Percentiles rank a stretch among this genome's conserved stretches.
Evolutionary conservation across 768 basidiomycete species (phyloP).

Genomic region (Leccinum sublutescens): DNA sequence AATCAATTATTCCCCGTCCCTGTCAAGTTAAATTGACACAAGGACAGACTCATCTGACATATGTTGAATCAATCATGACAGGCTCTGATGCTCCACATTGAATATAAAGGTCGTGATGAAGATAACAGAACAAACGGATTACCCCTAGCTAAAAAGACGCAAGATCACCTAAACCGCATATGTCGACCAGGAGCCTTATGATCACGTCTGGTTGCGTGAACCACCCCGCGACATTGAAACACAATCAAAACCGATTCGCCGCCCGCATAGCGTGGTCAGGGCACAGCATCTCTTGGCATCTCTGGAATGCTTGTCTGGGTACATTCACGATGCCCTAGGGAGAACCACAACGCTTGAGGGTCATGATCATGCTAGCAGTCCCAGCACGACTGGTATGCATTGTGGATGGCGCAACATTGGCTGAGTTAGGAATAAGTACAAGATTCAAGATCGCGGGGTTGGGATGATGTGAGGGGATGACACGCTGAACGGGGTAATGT

Average conservation of each 20-base stretch:
- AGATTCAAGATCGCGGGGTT: constrained; percentile 47
- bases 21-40: neutral
- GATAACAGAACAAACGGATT: neutral
- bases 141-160: neutral
- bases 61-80: neutral
- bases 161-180: neutral
- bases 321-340: constrained; percentile 22
- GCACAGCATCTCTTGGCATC: constrained; percentile 60
- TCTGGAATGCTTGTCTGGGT: constrained; percentile 38
- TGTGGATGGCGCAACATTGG: constrained; percentile 45
- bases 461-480: constrained; percentile 27
- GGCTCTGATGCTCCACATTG: neutral
- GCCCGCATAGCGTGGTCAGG: constrained; percentile 51
- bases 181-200: neutral
- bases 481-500: constrained; percentile 7
- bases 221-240: constrained; percentile 58
- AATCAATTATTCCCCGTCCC: neutral
- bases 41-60: neutral
- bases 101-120: neutral
- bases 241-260: constrained; percentile 57
- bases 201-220: constrained; percentile 41
- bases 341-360: constrained; percentile 56
- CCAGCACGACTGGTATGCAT: constrained; percentile 51
- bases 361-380: constrained; percentile 51
- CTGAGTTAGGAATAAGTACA: constrained; percentile 43